phyloP scores from a whole-genome alignment of 768 basidiomycete species.

The Boletus insuetus region DNA sequence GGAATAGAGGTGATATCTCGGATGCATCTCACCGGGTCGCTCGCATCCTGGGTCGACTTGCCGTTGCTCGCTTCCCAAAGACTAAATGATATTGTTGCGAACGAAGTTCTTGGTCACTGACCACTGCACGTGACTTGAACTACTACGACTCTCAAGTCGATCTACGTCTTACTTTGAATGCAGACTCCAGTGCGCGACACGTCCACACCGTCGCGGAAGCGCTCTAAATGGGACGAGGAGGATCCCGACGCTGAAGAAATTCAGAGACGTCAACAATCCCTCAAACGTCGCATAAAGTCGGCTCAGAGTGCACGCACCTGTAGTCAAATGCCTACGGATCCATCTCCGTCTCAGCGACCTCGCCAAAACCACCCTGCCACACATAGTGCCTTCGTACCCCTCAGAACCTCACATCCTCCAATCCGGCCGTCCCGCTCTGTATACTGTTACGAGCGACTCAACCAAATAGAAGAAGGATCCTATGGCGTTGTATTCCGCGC shows the following conservation, averaged over 20 bases:
- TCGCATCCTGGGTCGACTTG: too few relatives aligned
- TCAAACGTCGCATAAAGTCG: slow-evolving; percentile 56
- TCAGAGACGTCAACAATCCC: slow-evolving; percentile 36
- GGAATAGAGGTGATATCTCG: not conserved
- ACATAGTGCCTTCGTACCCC: slow-evolving; percentile 73
- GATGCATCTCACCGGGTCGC: not conserved
- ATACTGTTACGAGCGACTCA: slow-evolving; percentile 89
- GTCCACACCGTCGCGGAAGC: slow-evolving; percentile 62
- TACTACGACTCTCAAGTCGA: too few relatives aligned
- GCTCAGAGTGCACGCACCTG: slow-evolving; percentile 18
- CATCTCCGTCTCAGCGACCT: slow-evolving; percentile 18
- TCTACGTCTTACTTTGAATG: not conserved
- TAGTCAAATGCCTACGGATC: slow-evolving; percentile 13
- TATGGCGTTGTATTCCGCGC: slow-evolving; percentile 99
- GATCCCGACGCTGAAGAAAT: slow-evolving; percentile 44
- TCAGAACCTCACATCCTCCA: slow-evolving; percentile 71
- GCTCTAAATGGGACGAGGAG: slow-evolving; percentile 71
- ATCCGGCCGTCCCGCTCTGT: slow-evolving; percentile 89
- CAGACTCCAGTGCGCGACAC: slow-evolving; percentile 27
- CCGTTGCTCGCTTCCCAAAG: too few relatives aligned
- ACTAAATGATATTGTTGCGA: too few relatives aligned
- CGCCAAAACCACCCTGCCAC: slow-evolving; percentile 13
- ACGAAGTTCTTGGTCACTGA: too few relatives aligned
- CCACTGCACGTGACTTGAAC: too few relatives aligned
- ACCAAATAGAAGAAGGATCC: slow-evolving; percentile 98